Conservation (phyloP, 345 rosid genomes). For the Gossypium rotundifolium region DNA sequence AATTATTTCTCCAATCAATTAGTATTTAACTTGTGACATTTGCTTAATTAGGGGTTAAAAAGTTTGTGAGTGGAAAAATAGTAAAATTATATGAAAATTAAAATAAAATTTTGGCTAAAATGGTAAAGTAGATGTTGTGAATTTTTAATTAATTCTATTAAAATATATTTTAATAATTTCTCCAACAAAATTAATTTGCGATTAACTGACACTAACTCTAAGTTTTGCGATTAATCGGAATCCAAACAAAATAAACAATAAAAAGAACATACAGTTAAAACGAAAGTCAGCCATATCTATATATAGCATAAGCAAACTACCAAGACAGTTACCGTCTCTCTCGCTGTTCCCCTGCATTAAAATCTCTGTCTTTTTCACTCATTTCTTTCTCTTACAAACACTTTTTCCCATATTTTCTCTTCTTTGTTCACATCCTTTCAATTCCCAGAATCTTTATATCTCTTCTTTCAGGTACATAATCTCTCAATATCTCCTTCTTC, state of each 20-base stretch:
- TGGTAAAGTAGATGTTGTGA: too few relatives aligned
- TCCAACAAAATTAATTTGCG: too few relatives aligned
- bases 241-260: background rate
- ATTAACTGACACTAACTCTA: too few relatives aligned
- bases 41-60: too few relatives aligned
- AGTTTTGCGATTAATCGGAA: too few relatives aligned
- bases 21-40: too few relatives aligned
- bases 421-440: background rate
- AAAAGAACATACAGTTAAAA: background rate
- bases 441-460: background rate
- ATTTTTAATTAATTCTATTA: too few relatives aligned
- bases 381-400: background rate
- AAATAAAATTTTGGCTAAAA: too few relatives aligned
- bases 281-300: background rate
- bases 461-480: slow-evolving; percentile 1
- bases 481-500: background rate
- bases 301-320: background rate
- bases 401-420: background rate
- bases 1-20: too few relatives aligned
- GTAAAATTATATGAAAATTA: too few relatives aligned
- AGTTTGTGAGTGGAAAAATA: too few relatives aligned
- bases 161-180: too few relatives aligned
- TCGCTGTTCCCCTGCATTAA: slow-evolving; percentile 13
- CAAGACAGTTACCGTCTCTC: background rate
- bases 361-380: background rate